Conservation (phyloP, 1,284 basidiomycete species). For the Pseudozyma tsukubaensis region DNA sequence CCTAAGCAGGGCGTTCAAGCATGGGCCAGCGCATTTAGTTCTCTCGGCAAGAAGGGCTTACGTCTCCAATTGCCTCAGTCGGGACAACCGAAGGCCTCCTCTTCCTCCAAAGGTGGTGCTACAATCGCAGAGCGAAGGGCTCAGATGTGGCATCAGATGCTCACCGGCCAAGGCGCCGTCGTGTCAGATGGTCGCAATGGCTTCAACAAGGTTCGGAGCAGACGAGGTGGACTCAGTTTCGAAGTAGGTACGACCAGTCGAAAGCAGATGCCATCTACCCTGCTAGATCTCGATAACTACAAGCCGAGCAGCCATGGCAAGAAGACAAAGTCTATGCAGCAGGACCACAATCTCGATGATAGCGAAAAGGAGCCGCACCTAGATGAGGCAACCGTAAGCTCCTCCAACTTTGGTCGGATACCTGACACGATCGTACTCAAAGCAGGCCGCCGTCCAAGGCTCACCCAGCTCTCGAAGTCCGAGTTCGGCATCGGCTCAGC, state of each 20-base stretch:
- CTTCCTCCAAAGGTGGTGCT: constrained; percentile 8
- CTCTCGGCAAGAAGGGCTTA: constrained; percentile 14
- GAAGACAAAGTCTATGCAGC: not conserved
- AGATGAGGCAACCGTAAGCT: not conserved
- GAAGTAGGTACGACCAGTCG: constrained; percentile 28
- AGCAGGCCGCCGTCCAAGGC: constrained; percentile 26
- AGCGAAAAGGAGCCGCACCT: not conserved
- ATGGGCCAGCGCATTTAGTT: constrained; percentile 28
- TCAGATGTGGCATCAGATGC: constrained; percentile 37
- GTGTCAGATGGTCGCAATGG: constrained; percentile 28
- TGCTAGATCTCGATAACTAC: constrained; percentile 28
- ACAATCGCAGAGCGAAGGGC: constrained; percentile 61
- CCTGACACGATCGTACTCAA: constrained; percentile 33
- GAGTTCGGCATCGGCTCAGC: constrained; percentile 55
- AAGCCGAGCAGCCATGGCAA: constrained; percentile 3
- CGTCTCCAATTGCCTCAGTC: constrained; percentile 22
- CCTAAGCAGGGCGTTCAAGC: constrained; percentile 30
- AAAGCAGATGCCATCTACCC: constrained; percentile 25
- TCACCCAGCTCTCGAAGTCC: constrained; percentile 17
- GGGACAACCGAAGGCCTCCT: not conserved
- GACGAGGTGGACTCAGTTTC: constrained; percentile 42
- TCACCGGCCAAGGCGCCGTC: constrained; percentile 35
- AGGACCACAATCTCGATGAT: not conserved
- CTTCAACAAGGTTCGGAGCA: constrained; percentile 31
- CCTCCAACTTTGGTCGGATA: not conserved